Percentiles rank a stretch among this genome's conserved stretches.
phyloP scores from a whole-genome alignment of 2,329 filamentous ascomycete genomes.

The Cyphellophora attinorum region DNA sequence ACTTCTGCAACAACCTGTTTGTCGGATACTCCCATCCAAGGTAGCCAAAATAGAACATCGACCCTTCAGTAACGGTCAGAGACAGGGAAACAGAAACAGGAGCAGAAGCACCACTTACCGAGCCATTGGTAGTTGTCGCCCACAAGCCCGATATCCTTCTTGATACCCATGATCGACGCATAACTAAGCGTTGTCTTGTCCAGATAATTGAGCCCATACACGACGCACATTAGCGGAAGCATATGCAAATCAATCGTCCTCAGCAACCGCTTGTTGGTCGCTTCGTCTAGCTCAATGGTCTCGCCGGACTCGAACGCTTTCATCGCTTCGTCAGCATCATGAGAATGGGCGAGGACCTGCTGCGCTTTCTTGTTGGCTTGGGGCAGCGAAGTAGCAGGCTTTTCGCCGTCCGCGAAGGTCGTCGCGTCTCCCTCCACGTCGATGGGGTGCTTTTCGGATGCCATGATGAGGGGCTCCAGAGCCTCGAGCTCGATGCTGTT shows the following conservation, averaged over 20 bases:
- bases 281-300: conserved; percentile 43
- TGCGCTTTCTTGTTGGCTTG: conserved; percentile 12
- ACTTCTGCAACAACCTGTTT: conserved; percentile 18
- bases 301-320: conserved; percentile 45
- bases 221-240: conserved; percentile 49
- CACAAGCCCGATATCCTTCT: conserved; percentile 33
- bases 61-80: conserved; percentile 22
- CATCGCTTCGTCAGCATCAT: conserved; percentile 53
- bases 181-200: conserved; percentile 45
- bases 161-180: conserved; percentile 45
- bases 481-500: neutral
- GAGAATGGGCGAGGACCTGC: conserved; percentile 41
- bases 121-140: conserved; percentile 42
- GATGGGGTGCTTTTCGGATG: neutral
- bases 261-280: conserved; percentile 50
- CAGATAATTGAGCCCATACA: conserved; percentile 33
- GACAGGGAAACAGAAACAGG: neutral
- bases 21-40: conserved; percentile 22
- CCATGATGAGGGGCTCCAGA: neutral
- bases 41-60: conserved; percentile 26
- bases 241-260: conserved; percentile 53
- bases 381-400: conserved; percentile 7
- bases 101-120: conserved; percentile 29
- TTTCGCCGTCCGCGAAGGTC: conserved; percentile 9
- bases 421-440: neutral